Conservation (phyloP, 1,139 yeast species). For the Yamadazyma spencermartinsiae region DNA sequence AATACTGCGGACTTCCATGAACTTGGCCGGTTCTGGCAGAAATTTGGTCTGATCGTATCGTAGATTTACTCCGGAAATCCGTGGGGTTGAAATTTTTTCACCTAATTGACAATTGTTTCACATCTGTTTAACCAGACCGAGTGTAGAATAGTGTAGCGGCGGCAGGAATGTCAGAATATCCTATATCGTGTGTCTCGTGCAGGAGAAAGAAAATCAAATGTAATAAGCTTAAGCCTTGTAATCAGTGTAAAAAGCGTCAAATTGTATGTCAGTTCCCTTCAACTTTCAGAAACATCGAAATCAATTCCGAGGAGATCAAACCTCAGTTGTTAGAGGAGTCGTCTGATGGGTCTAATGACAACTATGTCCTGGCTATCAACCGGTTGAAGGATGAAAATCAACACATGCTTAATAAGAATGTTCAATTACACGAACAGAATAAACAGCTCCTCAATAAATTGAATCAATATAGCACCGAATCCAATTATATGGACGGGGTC, state of each 20-base stretch:
- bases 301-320: conserved; percentile 16
- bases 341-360: conserved; percentile 2
- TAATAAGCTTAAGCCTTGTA: conserved; percentile 41
- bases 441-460: conserved; percentile 11
- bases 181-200: conserved; percentile 46
- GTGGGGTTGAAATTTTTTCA: no score
- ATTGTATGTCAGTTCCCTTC: conserved; percentile 40
- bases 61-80: no score
- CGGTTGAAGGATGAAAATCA: conserved; percentile 21
- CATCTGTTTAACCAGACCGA: no score
- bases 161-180: conserved; percentile 34
- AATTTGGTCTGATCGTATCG: no score
- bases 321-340: neutral
- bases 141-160: no score
- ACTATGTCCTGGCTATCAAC: conserved; percentile 10
- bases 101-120: no score
- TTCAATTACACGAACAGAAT: conserved; percentile 18
- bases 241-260: conserved; percentile 35
- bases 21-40: no score
- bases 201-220: conserved; percentile 44
- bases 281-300: conserved; percentile 38
- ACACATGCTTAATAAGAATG: conserved; percentile 21
- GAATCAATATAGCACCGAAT: conserved; percentile 11
- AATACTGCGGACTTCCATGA: no score
- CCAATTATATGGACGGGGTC: conserved; percentile 9